Evolutionary conservation across 768 basidiomycete species (phyloP), one percentile per base, ranked within the genome.

Genomic region (Leccinum longicurvipes): DNA sequence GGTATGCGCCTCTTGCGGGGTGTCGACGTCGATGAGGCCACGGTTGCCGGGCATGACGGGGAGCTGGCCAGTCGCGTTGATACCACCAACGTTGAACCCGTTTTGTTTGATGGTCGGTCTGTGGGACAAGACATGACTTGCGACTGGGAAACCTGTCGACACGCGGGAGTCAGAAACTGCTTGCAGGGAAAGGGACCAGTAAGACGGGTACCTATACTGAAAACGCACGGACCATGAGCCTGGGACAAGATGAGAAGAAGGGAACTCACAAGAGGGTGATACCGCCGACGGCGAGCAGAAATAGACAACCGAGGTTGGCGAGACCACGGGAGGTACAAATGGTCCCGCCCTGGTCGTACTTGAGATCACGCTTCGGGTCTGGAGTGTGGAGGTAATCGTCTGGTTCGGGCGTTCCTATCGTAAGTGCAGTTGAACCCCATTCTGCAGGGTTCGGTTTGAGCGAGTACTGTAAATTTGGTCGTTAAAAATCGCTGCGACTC

Each of bases 71-170:
- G 83, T 81, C 3, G 82, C 77, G 58, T 92, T 92, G 63, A 80
- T 83, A 2, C 89, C 89, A 3, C 90, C 89, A 6, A 91, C 71
- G 62, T 89, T 88, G 72, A 85, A 91, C 9, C 79, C 87, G 2
- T 83, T 74, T 23, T 69, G 79, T 0, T 74, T 75, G n/a, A n/a
- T n/a, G 44, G 77, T 60, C 46, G 54, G 77, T 39, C 62, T 71
- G 51, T 68, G 73, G n/a, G 66, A 68, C 19, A 74, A 57, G 50
- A 83, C 72, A 58, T 82, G 78, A 19, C 69, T 76, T 25, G 79
- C 64, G 23, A 85, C 63, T 6, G 85, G 84, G 58, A 76, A 83
- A 10, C 76, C 83, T 68, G 56, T 6, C n/a, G 57, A 51, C 25
- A n/a, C 9, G 8, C n/a, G 28, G 27, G 28, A 24, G 50, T 39